Conservation (phyloP, 2,329 filamentous ascomycete species). For the Penicillium psychrosexuale region DNA sequence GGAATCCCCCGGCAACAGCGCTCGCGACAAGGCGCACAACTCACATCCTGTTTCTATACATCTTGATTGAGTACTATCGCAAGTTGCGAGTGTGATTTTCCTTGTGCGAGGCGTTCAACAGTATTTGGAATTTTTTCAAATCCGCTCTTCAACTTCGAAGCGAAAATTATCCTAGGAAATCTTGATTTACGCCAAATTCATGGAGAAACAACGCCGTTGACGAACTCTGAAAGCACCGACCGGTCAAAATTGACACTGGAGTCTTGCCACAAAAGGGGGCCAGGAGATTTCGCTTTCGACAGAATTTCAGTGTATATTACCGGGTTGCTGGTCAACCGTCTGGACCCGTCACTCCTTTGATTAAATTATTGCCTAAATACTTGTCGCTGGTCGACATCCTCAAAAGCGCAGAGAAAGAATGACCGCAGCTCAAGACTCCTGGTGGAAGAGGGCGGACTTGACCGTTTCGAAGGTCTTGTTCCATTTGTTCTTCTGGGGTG, state of each 20-base stretch:
- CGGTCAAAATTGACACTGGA: neutral
- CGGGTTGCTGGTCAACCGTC: constrained; percentile 24
- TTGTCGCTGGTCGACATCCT: constrained; percentile 30
- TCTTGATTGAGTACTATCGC: neutral
- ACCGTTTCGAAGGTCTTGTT: constrained; percentile 70
- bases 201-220: constrained; percentile 17
- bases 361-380: constrained; percentile 5
- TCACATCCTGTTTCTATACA: neutral
- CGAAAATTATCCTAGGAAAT: neutral
- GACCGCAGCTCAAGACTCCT: constrained; percentile 12
- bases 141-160: neutral
- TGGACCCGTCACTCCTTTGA: constrained; percentile 19
- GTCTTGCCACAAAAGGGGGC: neutral
- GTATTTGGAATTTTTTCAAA: neutral
- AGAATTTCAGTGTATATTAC: neutral
- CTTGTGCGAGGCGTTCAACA: neutral
- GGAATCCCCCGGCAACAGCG: neutral
- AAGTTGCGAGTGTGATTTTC: neutral
- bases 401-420: constrained; percentile 11
- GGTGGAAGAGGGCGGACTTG: constrained; percentile 54
- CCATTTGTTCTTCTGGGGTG: constrained; percentile 74
- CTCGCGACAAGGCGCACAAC: neutral
- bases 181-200: constrained; percentile 12
- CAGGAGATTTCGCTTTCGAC: neutral
- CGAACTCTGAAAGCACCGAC: neutral